Conservation (phyloP, 495 filamentous ascomycete species). For the Aspergillus sparsus region DNA sequence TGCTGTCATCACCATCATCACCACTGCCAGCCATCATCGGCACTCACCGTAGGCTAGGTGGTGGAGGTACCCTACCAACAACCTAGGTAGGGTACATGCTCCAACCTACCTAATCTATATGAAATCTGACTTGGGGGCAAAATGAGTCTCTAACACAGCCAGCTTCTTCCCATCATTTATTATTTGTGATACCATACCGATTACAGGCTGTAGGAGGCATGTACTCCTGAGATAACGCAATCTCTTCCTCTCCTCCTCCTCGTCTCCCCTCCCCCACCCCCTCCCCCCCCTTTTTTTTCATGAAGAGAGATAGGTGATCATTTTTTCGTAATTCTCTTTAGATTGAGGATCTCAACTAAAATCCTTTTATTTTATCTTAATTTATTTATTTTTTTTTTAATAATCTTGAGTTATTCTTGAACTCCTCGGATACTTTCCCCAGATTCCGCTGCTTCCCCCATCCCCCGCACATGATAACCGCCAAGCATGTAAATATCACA, state of each 20-base stretch:
- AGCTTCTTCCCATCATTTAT: too few species aligned
- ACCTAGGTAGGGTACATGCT: too few species aligned
- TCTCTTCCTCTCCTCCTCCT: neutral
- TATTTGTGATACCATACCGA: too few species aligned
- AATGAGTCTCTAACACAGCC: too few species aligned
- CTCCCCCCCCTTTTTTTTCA: neutral
- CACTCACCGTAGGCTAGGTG: neutral
- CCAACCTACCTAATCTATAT: neutral
- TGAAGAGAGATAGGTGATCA: neutral
- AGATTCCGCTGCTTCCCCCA: constrained; percentile 13
- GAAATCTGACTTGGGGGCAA: too few species aligned
- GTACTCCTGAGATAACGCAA: neutral
- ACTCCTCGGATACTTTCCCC: constrained; percentile 21
- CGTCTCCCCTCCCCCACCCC: too few species aligned
- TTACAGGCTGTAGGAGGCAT: neutral
- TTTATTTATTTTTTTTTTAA: too few species aligned
- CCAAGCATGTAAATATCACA: constrained; percentile 22
- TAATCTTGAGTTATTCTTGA: neutral
- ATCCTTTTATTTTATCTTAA: neutral
- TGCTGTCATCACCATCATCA: neutral
- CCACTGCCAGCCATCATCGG: constrained; percentile 2
- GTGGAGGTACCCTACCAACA: too few species aligned
- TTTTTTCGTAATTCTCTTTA: too few species aligned
- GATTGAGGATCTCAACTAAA: neutral
- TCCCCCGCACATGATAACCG: constrained; percentile 24